Conservation (phyloP, 2,329 filamentous ascomycete genomes). For the Pseudonectria foliicola region DNA sequence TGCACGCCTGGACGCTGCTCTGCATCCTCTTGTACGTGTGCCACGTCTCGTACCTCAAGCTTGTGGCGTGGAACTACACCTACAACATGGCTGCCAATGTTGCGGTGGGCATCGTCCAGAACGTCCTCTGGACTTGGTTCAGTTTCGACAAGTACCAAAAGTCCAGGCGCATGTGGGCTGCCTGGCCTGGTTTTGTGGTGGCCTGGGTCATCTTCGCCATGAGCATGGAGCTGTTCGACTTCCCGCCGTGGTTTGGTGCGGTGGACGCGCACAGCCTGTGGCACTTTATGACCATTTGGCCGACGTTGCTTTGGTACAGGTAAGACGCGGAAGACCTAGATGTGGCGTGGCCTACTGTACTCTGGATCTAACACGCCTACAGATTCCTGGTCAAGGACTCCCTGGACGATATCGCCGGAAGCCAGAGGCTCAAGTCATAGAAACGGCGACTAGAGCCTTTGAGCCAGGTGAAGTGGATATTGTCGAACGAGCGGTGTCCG, state of each 20-base stretch:
- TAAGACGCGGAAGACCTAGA: slow-evolving; percentile 43
- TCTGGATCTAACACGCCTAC: slow-evolving; percentile 15
- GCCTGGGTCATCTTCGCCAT: slow-evolving; percentile 89
- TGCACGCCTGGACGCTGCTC: slow-evolving; percentile 67
- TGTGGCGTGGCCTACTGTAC: too few relatives aligned
- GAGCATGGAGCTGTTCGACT: slow-evolving; percentile 93
- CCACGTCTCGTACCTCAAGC: slow-evolving; percentile 78
- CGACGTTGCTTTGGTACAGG: slow-evolving; percentile 90
- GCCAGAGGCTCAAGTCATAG: slow-evolving; percentile 60
- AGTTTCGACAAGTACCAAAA: slow-evolving; percentile 67
- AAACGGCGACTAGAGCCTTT: too few relatives aligned
- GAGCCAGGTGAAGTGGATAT: too few relatives aligned
- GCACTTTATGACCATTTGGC: slow-evolving; percentile 88
- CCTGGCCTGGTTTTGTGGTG: slow-evolving; percentile 85
- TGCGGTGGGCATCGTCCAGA: slow-evolving; percentile 69
- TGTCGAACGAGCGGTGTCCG: too few relatives aligned
- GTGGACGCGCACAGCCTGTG: slow-evolving; percentile 93
- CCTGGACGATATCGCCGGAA: slow-evolving; percentile 67
- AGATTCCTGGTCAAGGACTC: slow-evolving; percentile 86
- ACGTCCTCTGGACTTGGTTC: slow-evolving; percentile 80
- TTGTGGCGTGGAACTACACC: slow-evolving; percentile 86
- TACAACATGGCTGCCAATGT: slow-evolving; percentile 99
- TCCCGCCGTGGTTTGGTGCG: slow-evolving; percentile 73
- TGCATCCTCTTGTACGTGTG: slow-evolving; percentile 65
- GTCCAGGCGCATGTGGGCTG: slow-evolving; percentile 69